phyloP scores from a whole-genome alignment of 2,329 filamentous ascomycete genomes.

The Alternaria sp. region DNA sequence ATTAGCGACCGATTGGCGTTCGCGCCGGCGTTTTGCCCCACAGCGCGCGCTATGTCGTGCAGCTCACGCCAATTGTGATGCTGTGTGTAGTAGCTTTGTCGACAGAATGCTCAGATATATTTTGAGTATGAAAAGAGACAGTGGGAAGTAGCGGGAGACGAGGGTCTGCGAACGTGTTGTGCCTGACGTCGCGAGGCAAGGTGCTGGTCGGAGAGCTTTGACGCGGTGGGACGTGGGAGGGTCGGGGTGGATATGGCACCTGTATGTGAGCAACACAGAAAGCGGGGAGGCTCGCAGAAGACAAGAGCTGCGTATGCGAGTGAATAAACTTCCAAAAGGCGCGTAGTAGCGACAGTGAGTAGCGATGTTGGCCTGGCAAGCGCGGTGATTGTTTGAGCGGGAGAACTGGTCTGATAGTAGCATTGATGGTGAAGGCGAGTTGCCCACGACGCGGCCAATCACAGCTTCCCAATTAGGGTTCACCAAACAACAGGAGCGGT shows the following conservation, averaged over 20 bases:
- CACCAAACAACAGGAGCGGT: background rate
- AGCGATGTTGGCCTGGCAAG: slow-evolving; percentile 15
- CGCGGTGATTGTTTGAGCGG: slow-evolving; percentile 23
- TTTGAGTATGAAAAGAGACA: background rate
- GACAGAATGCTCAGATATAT: background rate
- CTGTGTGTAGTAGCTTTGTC: background rate
- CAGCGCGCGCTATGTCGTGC: slow-evolving; percentile 5
- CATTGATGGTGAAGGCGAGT: slow-evolving; percentile 21
- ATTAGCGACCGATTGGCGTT: slow-evolving; percentile 6
- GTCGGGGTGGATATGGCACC: background rate
- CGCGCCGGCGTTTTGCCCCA: slow-evolving; percentile 1
- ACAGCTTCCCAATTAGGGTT: background rate
- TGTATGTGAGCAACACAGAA: slow-evolving; percentile 4
- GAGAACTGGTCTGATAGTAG: slow-evolving; percentile 16
- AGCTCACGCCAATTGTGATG: background rate
- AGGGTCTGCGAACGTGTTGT: background rate
- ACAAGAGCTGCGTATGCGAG: slow-evolving; percentile 18
- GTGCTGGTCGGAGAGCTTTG: slow-evolving; percentile 5
- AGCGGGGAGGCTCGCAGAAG: background rate
- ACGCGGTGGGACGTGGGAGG: slow-evolving; percentile 7
- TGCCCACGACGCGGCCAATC: slow-evolving; percentile 7
- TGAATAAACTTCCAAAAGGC: slow-evolving; percentile 20
- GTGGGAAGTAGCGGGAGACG: background rate
- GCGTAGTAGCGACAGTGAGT: slow-evolving; percentile 18
- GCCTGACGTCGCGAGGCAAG: background rate